phyloP scores from a whole-genome alignment of 768 basidiomycete genomes.

The Mycena polygramma region DNA sequence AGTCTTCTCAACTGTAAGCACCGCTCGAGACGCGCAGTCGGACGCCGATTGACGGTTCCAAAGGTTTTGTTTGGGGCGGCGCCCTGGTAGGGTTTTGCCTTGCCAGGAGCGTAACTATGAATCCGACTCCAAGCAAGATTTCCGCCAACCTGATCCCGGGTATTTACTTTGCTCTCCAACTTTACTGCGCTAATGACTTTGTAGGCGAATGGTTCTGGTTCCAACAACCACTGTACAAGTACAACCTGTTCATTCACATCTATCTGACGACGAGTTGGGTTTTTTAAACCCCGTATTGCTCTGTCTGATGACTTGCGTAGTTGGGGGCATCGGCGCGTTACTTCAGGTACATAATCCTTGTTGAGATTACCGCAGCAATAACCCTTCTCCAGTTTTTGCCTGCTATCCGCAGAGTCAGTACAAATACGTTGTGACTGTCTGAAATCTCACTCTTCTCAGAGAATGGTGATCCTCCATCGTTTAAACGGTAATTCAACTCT shows the following conservation, averaged over 20 bases:
- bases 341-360: no score
- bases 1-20: slow-evolving; percentile 40
- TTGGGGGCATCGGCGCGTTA: slow-evolving; percentile 39
- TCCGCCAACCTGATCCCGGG: slow-evolving; percentile 14
- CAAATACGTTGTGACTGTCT: background rate
- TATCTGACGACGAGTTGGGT: slow-evolving; percentile 42
- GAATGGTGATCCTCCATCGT: slow-evolving; percentile 40
- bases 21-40: background rate
- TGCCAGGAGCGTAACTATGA: slow-evolving; percentile 39
- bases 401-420: slow-evolving; percentile 40
- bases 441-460: slow-evolving; percentile 25
- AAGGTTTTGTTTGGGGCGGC: slow-evolving; percentile 45
- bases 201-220: slow-evolving; percentile 47
- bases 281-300: background rate
- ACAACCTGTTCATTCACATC: slow-evolving; percentile 43
- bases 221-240: slow-evolving; percentile 35
- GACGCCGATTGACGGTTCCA: slow-evolving; percentile 3
- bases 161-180: slow-evolving; percentile 5
- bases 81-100: slow-evolving; percentile 44
- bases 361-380: no score
- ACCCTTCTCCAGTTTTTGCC: slow-evolving; percentile 43
- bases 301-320: slow-evolving; percentile 21
- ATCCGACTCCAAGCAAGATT: slow-evolving; percentile 14
- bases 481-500: slow-evolving; percentile 37
- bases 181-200: background rate